A percentile compares a stretch with the other conserved stretches of the same genome.
phyloP scores from a whole-genome alignment of 2,329 filamentous ascomycete species.

The Zelopaecilomyces penicillatus region DNA sequence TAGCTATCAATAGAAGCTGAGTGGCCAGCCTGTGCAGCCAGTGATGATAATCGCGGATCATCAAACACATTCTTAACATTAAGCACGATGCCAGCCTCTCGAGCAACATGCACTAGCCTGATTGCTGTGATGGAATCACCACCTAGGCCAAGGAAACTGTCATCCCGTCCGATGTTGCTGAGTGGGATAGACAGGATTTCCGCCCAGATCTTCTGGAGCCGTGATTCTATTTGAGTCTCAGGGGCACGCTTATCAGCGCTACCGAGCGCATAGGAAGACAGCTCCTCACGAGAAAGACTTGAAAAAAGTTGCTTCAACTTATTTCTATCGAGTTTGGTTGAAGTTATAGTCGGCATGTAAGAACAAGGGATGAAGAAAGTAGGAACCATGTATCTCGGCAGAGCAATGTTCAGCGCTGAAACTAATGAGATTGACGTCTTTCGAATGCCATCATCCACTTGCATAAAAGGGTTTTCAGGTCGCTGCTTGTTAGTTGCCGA shows the following conservation, averaged over 20 bases:
- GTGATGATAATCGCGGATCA: conserved; percentile 7
- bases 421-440: background rate
- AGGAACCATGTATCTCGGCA: background rate
- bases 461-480: background rate
- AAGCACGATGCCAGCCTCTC: conserved; percentile 1
- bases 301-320: background rate
- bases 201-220: conserved; percentile 16
- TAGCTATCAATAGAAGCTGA: no score
- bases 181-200: conserved; percentile 21
- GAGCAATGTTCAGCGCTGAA: conserved; percentile 2
- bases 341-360: background rate
- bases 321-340: background rate
- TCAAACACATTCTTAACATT: conserved; percentile 11
- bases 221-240: background rate
- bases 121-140: conserved; percentile 36
- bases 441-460: background rate
- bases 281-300: no score
- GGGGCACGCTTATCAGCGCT: background rate
- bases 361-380: background rate
- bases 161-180: conserved; percentile 17
- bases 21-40: conserved; percentile 4
- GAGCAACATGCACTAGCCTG: conserved; percentile 1
- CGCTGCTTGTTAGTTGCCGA: background rate
- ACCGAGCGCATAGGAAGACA: no score
- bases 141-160: conserved; percentile 32